Percentiles rank a stretch among this genome's conserved stretches.
These are phyloP conservation scores for Luffa aegyptiaca DNA, from an alignment of 306 rosid species.

Conservation along the genomic window DNA sequence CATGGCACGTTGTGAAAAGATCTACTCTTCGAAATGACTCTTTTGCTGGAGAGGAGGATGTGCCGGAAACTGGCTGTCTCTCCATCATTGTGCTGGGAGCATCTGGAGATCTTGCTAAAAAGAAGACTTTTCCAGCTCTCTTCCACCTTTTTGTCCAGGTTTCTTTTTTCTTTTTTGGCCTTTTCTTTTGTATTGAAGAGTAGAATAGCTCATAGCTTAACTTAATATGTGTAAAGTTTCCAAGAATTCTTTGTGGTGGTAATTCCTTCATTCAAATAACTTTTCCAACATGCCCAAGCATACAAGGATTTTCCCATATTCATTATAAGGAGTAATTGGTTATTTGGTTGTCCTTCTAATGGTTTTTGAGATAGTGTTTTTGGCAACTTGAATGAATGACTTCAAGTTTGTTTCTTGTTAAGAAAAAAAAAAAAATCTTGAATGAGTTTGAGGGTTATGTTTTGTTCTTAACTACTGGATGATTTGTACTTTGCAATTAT, in stretches of 20 bases:
- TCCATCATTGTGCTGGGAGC: constrained; percentile 92
- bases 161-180: background rate
- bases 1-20: constrained; percentile 55
- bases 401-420: no score
- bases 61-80: constrained; percentile 55
- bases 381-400: background rate
- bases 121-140: constrained; percentile 97
- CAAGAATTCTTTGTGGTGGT: background rate
- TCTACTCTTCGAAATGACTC: constrained; percentile 24
- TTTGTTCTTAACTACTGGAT: background rate
- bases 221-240: background rate
- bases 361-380: background rate
- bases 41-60: constrained; percentile 32
- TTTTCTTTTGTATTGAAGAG: background rate
- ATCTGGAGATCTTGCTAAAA: constrained; percentile 98
- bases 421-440: no score
- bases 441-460: background rate
- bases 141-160: constrained; percentile 81
- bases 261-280: background rate
- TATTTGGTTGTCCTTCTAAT: background rate
- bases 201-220: background rate
- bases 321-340: background rate
- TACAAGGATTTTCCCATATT: background rate
- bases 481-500: no score
- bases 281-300: background rate